Conservation (phyloP, 2,329 filamentous ascomycete species). For the Aureobasidium sp. region DNA sequence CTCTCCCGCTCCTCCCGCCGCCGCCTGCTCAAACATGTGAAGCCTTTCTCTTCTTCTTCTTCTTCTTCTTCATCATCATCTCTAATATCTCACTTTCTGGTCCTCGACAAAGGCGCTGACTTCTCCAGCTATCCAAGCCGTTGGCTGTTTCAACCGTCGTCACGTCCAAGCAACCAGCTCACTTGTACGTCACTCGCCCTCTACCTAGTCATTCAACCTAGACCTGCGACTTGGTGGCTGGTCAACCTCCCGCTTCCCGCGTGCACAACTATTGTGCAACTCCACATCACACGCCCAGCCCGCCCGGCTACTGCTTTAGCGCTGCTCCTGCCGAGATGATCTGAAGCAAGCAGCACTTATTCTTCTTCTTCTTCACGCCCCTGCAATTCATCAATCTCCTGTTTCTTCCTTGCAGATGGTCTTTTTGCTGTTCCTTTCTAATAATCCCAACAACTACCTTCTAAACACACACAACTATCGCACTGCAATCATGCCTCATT, state of each 20-base stretch:
- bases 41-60: not conserved
- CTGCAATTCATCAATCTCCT: not conserved
- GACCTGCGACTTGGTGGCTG: not conserved
- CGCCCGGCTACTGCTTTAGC: not conserved
- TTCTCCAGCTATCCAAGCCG: not conserved
- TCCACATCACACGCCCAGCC: no score
- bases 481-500: no score
- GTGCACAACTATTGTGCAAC: not conserved
- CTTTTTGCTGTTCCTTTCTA: not conserved
- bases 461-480: no score
- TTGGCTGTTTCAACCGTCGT: not conserved
- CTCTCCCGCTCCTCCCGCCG: not conserved
- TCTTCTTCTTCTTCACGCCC: not conserved
- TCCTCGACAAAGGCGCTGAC: not conserved
- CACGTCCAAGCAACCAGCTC: conserved; percentile 4
- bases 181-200: not conserved
- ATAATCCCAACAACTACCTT: no score
- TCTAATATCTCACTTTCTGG: not conserved
- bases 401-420: not conserved
- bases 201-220: not conserved
- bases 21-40: not conserved
- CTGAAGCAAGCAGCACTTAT: no score
- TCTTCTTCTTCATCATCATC: not conserved
- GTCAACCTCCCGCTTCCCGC: not conserved
- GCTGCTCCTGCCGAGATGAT: not conserved